Evolutionary conservation across 345 rosid genomes (phyloP).

Genomic region (Ceriops tagal): DNA sequence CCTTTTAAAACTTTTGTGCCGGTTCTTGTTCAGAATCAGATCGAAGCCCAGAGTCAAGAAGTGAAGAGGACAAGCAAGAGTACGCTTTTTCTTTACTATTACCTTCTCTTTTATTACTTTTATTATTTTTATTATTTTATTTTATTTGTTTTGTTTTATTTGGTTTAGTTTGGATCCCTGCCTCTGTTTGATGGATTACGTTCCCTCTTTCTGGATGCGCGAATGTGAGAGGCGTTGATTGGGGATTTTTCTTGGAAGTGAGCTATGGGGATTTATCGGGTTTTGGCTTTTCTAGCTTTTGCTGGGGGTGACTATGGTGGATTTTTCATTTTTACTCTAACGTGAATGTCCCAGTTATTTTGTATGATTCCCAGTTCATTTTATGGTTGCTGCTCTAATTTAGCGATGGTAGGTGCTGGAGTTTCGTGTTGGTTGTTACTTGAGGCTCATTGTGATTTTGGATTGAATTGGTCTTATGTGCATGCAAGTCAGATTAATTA

Average conservation of each 20-base stretch:
- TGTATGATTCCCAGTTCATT: not conserved
- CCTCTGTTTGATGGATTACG: not conserved
- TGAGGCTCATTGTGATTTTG: not conserved
- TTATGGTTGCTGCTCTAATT: not conserved
- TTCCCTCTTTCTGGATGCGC: not conserved
- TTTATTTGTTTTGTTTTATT: not conserved
- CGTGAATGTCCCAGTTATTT: not conserved
- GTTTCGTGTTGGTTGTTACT: conserved; percentile 3
- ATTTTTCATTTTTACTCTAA: not conserved
- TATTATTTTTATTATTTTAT: no score
- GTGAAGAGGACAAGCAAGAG: conserved; percentile 33
- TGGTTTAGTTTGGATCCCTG: conserved; percentile 10
- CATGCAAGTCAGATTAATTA: conserved; percentile 14
- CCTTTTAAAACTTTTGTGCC: not conserved
- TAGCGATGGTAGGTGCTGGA: not conserved
- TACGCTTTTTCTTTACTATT: conserved; percentile 13
- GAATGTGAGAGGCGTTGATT: conserved; percentile 11
- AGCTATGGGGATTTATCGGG: not conserved
- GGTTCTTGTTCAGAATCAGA: conserved; percentile 35
- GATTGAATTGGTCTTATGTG: conserved; percentile 4
- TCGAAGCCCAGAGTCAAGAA: conserved; percentile 40
- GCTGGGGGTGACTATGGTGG: not conserved
- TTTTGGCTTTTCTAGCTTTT: not conserved
- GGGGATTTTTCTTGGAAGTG: not conserved
- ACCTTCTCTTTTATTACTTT: not conserved